Base-by-base conservation (phyloP, 2,329 filamentous ascomycete species). In the Calonectria pseudoturangicola region DNA sequence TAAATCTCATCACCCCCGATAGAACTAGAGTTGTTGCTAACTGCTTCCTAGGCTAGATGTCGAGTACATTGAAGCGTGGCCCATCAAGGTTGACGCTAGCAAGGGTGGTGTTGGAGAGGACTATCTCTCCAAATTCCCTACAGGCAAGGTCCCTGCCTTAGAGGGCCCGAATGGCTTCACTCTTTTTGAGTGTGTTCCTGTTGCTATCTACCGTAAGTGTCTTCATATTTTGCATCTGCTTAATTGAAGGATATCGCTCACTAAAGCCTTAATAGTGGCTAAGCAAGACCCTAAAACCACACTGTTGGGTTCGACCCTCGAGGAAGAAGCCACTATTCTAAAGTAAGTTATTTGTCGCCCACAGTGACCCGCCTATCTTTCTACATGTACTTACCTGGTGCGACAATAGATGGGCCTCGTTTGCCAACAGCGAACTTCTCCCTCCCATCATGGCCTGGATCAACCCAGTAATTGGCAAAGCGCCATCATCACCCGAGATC, bases 401-500 rank as follows among this genome's bases (percentile, higher is more conserved):
- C 9, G 9, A 25, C 16, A 33, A 18, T 33, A 67, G 69, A 43
- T 71, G 70, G 70, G 60, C 70, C 47, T 72, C 70, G 7, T 72
- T 72, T 51, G 60, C 66, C 30, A 70, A 72, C 43, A 70, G 66
- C 36, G 66, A 72, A 39, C 60, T 70, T 4, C 60, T 72, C 9
- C 70, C 70, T 33, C 70, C 70, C 5, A 72, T 72, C 36, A 72
- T 72, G 70, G 66, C 66, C 9, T 73, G 71, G 71, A 73, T 73
- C 33, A 73, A 73, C 51, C 71, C 71, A 6, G 71, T 73, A 15
- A 70, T 62, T 21, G 70, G 70, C 18, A 69, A 72, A 13, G 41
- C 60, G 28, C 60, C 70, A 28, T 69, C 70, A 47, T 62, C 66
- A 4, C 58, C 70, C 3, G 56, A 72, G 27, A 72, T 72, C 18